Evolutionary conservation across 805 yeast genomes (phyloP).

Genomic region (Barnettozyma populi): DNA sequence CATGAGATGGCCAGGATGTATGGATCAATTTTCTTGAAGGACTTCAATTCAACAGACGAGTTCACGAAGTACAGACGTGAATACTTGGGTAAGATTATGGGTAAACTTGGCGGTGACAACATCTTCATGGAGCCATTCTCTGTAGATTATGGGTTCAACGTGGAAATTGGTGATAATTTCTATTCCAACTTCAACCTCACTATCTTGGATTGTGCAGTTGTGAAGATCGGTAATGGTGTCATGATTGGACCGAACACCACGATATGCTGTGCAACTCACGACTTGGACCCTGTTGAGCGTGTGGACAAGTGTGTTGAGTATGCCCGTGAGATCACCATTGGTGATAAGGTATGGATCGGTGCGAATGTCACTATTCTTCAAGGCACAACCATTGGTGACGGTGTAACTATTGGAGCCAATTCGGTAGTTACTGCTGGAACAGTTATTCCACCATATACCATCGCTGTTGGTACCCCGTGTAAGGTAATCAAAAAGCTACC

Average conservation of each 20-base stretch:
- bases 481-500: conserved; percentile 33
- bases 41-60: conserved; percentile 23
- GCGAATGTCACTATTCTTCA: conserved; percentile 49
- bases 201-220: conserved; percentile 54
- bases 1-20: conserved; percentile 25
- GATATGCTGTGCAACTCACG: conserved; percentile 61
- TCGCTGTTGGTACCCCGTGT: conserved; percentile 65
- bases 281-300: conserved; percentile 44
- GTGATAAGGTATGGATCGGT: conserved; percentile 67
- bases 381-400: conserved; percentile 62
- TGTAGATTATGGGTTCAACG: conserved; percentile 66
- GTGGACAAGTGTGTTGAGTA: conserved; percentile 37
- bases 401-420: conserved; percentile 62
- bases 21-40: conserved; percentile 25
- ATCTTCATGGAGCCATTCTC: conserved; percentile 43
- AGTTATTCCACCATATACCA: conserved; percentile 44
- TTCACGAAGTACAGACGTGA: conserved; percentile 32
- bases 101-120: conserved; percentile 40
- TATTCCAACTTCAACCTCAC: conserved; percentile 53
- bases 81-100: conserved; percentile 39
- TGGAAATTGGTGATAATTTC: conserved; percentile 48
- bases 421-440: conserved; percentile 50
- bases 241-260: conserved; percentile 60
- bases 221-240: conserved; percentile 55
- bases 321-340: conserved; percentile 53